Base-by-base conservation (phyloP, 2,329 filamentous ascomycete species). In the Ophiognomonia clavigignenti-juglandacearum region DNA sequence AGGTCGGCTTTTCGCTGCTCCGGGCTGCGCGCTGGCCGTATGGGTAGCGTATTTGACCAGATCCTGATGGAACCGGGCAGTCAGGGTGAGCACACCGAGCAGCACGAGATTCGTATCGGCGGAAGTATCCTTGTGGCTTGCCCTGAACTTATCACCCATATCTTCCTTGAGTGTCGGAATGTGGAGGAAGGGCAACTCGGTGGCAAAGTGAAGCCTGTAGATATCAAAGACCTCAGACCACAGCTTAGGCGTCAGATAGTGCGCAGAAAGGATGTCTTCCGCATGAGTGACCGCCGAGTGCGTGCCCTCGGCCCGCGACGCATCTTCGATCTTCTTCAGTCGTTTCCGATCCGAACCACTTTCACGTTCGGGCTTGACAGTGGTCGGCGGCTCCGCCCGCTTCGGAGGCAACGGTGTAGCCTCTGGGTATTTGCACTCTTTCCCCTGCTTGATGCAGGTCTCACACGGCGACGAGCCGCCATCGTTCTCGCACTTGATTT, bases 401-500 rank as follows among this genome's bases (percentile, higher is more conserved):
- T 67, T 68, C 19, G 62, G 60, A 11, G 64, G 63, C 34, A 54
- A 57, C 40, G 59, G 56, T 14, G 61, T 63, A 20, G 74, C 69
- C 26, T 80, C 70, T 8, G 86, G 85, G 63, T 90, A 89, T 52
- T 78, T 77, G 61, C 88, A 93, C 50, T 87, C 78, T 60, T 86
- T 78, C 37, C 83, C 81, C 42, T 80, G 80, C 50, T 82, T 82
- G 60, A 85, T 78, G 62, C 88, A 95, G 11, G 82, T 82, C 53
- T 86, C 81, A 69, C 88, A 95, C 14, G 79, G 80, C 14, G 81
- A 83, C 52, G 78, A 78, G 48, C 83, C 78, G 51, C 86, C 86
- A 56, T 79, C 77, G 66, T 93, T 93, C 64, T 88, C 82, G 69
- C 88, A 95, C 67, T 92, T 92, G 62, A 92, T 88, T 68, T 93